Evolutionary conservation across 306 rosid genomes (phyloP).

Genomic region (Rosa chinensis): DNA sequence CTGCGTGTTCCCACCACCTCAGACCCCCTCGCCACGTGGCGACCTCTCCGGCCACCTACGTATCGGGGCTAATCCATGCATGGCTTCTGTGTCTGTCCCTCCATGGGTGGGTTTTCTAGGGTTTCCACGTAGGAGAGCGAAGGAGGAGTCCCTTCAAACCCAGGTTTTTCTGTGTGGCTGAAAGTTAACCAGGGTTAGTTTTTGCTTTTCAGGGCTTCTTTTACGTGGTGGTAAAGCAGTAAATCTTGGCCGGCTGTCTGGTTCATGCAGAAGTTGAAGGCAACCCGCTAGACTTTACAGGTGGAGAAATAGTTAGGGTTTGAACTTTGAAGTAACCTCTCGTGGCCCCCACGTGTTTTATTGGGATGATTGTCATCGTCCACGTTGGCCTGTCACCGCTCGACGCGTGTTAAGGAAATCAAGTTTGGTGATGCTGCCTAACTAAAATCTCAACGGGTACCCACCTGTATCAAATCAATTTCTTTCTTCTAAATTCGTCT

Average conservation of each 20-base stretch:
- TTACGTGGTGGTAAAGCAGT: neutral
- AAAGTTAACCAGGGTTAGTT: neutral
- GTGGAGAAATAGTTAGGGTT: neutral
- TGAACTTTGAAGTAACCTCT: neutral
- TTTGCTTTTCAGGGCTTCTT: neutral
- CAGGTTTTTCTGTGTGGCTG: neutral
- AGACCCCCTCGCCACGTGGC: neutral
- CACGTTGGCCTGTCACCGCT: constrained; percentile 2
- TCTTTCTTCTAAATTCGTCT: neutral
- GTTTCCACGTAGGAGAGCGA: neutral
- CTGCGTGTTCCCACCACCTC: neutral
- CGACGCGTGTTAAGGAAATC: constrained; percentile 15
- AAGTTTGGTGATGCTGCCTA: neutral
- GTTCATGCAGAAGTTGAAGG: neutral
- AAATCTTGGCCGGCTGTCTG: neutral
- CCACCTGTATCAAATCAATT: neutral
- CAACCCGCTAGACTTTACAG: neutral
- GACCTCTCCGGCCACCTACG: neutral
- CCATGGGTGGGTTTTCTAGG: neutral
- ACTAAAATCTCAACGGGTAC: neutral
- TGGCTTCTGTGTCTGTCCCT: neutral
- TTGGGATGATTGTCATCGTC: neutral
- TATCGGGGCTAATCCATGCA: neutral
- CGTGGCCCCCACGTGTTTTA: neutral
- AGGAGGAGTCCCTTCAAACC: neutral